These are phyloP conservation scores for Phyllosticta capitalensis DNA, from an alignment of 2,329 filamentous ascomycete species.

Conservation along the genomic window DNA sequence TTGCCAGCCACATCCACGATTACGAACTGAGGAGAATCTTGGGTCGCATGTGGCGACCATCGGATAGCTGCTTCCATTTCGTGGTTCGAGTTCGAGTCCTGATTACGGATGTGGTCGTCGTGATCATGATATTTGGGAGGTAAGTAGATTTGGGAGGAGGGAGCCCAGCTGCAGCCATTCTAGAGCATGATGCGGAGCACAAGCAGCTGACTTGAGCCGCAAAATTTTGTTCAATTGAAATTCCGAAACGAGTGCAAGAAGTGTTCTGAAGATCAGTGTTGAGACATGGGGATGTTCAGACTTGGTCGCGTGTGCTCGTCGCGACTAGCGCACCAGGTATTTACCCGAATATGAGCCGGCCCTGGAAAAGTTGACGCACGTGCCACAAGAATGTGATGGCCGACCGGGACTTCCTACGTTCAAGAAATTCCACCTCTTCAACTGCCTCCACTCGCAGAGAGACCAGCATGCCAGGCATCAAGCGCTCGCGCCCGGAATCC, in stretches of 20 bases:
- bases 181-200: background rate
- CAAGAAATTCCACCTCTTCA: slow-evolving; percentile 3
- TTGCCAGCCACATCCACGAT: slow-evolving; percentile 52
- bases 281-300: background rate
- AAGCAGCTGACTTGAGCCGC: background rate
- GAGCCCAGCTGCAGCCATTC: background rate
- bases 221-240: background rate
- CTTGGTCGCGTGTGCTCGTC: background rate
- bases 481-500: background rate
- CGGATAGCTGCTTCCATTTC: slow-evolving; percentile 53
- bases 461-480: slow-evolving; percentile 5
- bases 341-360: background rate
- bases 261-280: background rate
- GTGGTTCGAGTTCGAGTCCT: background rate
- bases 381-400: background rate
- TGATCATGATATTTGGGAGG: background rate
- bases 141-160: background rate
- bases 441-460: background rate
- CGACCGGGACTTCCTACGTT: slow-evolving; percentile 1
- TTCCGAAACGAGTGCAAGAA: background rate
- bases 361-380: background rate
- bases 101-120: background rate
- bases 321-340: background rate
- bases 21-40: slow-evolving; percentile 46
- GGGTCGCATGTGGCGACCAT: slow-evolving; percentile 51